Evolutionary conservation across 75 land plant species (phyloP).

Genomic region (Azolla pinnata): DNA sequence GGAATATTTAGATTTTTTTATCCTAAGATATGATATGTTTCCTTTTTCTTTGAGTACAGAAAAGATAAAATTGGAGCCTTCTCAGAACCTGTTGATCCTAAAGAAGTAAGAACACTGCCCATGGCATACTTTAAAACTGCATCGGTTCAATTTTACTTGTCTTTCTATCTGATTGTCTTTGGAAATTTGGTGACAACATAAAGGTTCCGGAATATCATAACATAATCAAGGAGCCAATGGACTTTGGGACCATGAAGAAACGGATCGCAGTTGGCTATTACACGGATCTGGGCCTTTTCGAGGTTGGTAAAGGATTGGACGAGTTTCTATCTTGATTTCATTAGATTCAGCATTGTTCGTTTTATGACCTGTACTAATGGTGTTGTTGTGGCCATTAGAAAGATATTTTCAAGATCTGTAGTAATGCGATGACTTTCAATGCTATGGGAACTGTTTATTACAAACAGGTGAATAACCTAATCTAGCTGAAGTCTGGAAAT

Average conservation of each 20-base stretch:
- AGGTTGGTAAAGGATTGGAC: conserved; percentile 29
- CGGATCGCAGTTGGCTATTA: conserved; percentile 55
- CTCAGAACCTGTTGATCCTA: conserved; percentile 63
- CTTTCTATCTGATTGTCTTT: neutral
- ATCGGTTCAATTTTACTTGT: neutral
- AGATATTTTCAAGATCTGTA: conserved; percentile 71
- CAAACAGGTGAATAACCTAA: conserved; percentile 53
- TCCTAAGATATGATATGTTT: neutral
- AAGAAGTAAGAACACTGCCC: conserved; percentile 27
- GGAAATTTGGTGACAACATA: neutral
- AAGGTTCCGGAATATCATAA: conserved; percentile 70
- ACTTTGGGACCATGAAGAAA: conserved; percentile 65
- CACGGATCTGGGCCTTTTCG: conserved; percentile 41
- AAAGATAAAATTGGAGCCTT: conserved; percentile 60
- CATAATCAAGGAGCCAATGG: conserved; percentile 64
- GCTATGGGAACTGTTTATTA: conserved; percentile 73
- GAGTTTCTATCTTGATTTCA: neutral
- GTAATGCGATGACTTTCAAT: conserved; percentile 96
- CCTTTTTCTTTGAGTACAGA: conserved; percentile 22
- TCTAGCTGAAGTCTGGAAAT: neutral
- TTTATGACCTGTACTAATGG: too few species aligned
- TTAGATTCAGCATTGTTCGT: neutral
- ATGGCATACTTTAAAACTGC: neutral
- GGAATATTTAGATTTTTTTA: too few species aligned
- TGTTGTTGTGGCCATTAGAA: too few species aligned